Base-by-base conservation (phyloP, 2,329 filamentous ascomycete genomes). In the Aspergillus floridensis region DNA sequence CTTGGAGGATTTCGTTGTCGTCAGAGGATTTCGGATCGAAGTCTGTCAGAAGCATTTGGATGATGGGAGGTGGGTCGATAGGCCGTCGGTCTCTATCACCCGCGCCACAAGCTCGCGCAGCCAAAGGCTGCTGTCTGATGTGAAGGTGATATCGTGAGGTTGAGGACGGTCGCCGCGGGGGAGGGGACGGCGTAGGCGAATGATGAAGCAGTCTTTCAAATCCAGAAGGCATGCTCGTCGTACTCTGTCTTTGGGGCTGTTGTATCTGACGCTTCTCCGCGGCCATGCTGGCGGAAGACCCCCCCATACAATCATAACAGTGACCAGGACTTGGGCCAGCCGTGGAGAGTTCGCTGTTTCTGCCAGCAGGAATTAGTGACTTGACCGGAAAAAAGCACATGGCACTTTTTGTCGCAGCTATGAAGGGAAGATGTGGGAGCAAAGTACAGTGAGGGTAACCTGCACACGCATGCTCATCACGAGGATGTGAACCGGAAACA, bases 31-130 rank as follows among this genome's bases (percentile, higher is more conserved):
- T 61, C 2, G 76, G 67, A 59, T 80, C 73, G 57, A 79, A 81
- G 58, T 80, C 76, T 31, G 69, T 70, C 16, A 81, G 68, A 35
- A 80, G 72, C 55, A 81, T 70, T 60, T 81, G 79, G 21, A 81
- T 64, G 47, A 81, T 79, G 19, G 79, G 78, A 21, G 79, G 77
- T 16, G 79, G 79, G 60, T 81, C 79, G 31, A 81, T 73, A 4
- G 77, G 72, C 49, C 78, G 77, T 53, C 79, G 73, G 57, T 80
- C 79, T 60, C 78, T 72, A 56, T 81, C 78, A 38, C 78, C 78
- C 35, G 78, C 76, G 16, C 78, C 78, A 65, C 77, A 79, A 32
- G 79, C 78, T 59, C 79, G 74, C 47, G 77, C 78, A 21, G 76
- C 77, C 26, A 76, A 66, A 32, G 79, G 79, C 49, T 81, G 78